Base-by-base conservation (phyloP, 1,284 basidiomycete genomes). In the Ganoderma boninense region DNA sequence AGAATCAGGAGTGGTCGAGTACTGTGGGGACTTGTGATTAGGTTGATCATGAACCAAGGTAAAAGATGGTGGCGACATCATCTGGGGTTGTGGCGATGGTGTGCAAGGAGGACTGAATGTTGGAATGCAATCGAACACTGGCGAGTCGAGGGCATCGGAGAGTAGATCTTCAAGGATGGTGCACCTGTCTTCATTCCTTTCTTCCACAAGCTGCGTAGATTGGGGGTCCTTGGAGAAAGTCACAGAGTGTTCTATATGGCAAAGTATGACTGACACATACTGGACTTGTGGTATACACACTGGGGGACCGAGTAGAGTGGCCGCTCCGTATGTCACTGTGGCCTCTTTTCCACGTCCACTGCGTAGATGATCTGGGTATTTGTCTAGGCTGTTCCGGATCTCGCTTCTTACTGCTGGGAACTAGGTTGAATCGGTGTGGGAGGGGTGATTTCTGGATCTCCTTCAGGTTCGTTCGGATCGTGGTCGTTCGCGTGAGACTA, bases 391-490 rank as follows among this genome's bases (percentile, higher is more conserved):
- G 42, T 18, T 8, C 23, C 2, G 20, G 23, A 5, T 20, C 18
- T 7, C 66, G 62, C 10, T 29, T 59, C 43, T n/a, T 71, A 29
- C 65, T 63, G 65, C 62, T 66, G 1, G 66, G 70, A 4, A 74
- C 69, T 40, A 74, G 67, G 14, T 74, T 67, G 42, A 74, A 74
- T 35, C 73, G 67, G 35, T 74, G 73, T 38, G 73, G 73, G 1
- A 66, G 52, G 7, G 73, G 73, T 5, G 70, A 72, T 62, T 74
- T 74, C 35, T 72, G 43, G 35, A 74, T 72, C 43, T 72, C 73
- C 64, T 74, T 62, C 23, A 62, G 60, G 40, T 42, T 70, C 38
- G 73, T 70, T 29, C 71, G 73, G 68, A 71, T 72, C 13, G 71
- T 71, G 60, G 70, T 71, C 29, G 69, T 59, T 13, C 69, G 69